A percentile compares a stretch with the other conserved stretches of the same genome.
These are phyloP conservation scores for Eutrema heterophyllum DNA, from an alignment of 345 rosid genomes.

Conservation along the genomic window DNA sequence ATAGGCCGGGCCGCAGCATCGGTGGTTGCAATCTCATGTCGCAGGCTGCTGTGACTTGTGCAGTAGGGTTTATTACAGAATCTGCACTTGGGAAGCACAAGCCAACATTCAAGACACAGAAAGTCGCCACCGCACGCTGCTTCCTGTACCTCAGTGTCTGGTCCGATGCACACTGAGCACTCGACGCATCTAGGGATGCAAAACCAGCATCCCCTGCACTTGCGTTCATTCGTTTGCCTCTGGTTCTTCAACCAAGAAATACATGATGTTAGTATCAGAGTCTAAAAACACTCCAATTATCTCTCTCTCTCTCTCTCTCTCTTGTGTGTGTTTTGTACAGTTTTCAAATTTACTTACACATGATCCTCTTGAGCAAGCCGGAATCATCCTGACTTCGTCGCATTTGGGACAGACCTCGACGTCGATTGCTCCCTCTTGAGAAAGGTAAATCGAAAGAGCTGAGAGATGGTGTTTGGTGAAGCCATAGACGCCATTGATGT, in stretches of 20 bases:
- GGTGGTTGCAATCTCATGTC: slow-evolving; percentile 4
- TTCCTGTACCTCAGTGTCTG: slow-evolving; percentile 42
- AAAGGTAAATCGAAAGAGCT: slow-evolving; percentile 35
- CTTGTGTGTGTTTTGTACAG: too few relatives aligned
- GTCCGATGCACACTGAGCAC: slow-evolving; percentile 49
- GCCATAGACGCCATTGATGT: slow-evolving; percentile 47
- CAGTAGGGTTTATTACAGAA: slow-evolving; percentile 75
- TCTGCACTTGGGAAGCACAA: slow-evolving; percentile 61
- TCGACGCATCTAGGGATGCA: slow-evolving; percentile 68
- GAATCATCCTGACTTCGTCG: slow-evolving; percentile 49
- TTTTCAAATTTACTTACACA: slow-evolving; percentile 31
- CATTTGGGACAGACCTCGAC: slow-evolving; percentile 68
- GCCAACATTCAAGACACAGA: slow-evolving; percentile 68
- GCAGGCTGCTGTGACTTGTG: slow-evolving; percentile 28
- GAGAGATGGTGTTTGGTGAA: slow-evolving; percentile 50
- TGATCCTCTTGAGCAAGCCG: slow-evolving; percentile 44
- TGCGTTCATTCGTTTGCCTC: slow-evolving; percentile 16
- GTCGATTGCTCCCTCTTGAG: slow-evolving; percentile 27
- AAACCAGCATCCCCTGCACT: slow-evolving; percentile 52
- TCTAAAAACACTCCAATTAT: not conserved
- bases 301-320: too few relatives aligned
- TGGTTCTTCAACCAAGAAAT: slow-evolving; percentile 3
- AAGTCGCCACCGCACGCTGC: slow-evolving; percentile 44
- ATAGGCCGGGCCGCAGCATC: slow-evolving; percentile 23
- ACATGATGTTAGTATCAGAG: not conserved